Evolutionary conservation across 139 green algal species (phyloP), one percentile per base, ranked within the genome.

Genomic region (Yamagishiella unicocca): DNA sequence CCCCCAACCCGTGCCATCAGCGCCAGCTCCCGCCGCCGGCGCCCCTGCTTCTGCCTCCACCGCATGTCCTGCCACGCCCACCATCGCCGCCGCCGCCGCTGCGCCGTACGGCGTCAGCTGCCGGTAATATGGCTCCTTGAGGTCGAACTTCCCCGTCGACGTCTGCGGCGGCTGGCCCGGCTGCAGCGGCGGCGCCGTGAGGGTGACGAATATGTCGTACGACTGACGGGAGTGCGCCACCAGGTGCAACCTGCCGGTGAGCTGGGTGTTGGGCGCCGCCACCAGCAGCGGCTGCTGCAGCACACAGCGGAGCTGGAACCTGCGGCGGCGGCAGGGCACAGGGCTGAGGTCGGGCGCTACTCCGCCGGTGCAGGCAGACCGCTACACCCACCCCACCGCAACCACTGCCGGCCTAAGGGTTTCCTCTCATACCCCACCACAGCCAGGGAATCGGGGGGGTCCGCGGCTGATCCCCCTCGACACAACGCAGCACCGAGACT

Each of bases 91-190:
- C 37, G 76, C 76, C 50, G 54, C 76, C 12, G 55, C 55, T 2
- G 77, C 77, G 37, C 77, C 77, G 54, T 84, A 84, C 22, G 55
- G 54, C 54, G 58, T 73, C 37, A 84, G 77, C 29, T 84, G 77
- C 2, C 96, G 87, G 93, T 98, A 98, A 90, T 97, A 98, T 0
- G 96, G 96, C 87, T 98, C 96, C 86, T 98, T 98, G 54, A 98
- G 86, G 82, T 98, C 96, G 54, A 95, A 96, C 66, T 92, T 92
- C n/a, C 94, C 95, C 1, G n/a, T 80, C 3, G 73, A 84, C 88
- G 90, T 78, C 81, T 85, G 81, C 58, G 86, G 58, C 12, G 88
- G 40, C 12, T 75, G 53, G 17, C 91, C 89, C 2, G 90, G 89
- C 35, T 58, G 40, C 29, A 93, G 40, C 4, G 93, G 88, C 3